phyloP scores from a whole-genome alignment of 2,329 filamentous ascomycete species.

The Colletotrichum navitas region DNA sequence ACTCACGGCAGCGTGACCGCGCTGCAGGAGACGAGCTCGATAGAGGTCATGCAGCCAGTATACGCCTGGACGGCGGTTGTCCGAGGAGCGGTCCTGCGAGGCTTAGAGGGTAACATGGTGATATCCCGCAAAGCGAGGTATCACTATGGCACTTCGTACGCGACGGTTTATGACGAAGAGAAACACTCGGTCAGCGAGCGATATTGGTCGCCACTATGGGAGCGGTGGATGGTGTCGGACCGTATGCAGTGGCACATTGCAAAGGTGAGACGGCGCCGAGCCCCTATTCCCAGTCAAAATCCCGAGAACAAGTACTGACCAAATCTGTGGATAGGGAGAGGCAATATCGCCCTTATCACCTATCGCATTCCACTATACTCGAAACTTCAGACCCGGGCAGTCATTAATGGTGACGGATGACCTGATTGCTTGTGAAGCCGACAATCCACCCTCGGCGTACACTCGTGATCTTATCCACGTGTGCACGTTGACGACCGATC shows the following conservation, averaged over 20 bases:
- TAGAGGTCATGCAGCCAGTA: slow-evolving; percentile 85
- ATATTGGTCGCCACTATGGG: slow-evolving; percentile 85
- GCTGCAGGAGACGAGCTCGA: slow-evolving; percentile 65
- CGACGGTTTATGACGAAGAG: slow-evolving; percentile 82
- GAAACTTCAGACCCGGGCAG: slow-evolving; percentile 84
- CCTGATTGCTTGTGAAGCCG: slow-evolving; percentile 79
- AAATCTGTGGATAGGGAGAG: slow-evolving; percentile 67
- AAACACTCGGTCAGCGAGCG: slow-evolving; percentile 80
- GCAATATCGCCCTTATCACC: slow-evolving; percentile 79
- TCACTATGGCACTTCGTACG: slow-evolving; percentile 86
- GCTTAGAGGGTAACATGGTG: slow-evolving; percentile 83
- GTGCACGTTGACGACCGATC: slow-evolving; percentile 84
- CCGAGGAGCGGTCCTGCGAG: slow-evolving; percentile 79
- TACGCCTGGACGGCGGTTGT: slow-evolving; percentile 88
- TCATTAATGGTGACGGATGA: slow-evolving; percentile 84
- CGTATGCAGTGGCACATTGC: slow-evolving; percentile 89
- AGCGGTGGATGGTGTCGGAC: slow-evolving; percentile 86
- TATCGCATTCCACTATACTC: slow-evolving; percentile 87
- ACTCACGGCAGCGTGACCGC: slow-evolving; percentile 70
- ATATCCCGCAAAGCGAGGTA: slow-evolving; percentile 79
- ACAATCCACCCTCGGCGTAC: slow-evolving; percentile 73
- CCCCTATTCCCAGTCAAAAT: background rate
- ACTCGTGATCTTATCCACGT: slow-evolving; percentile 76
- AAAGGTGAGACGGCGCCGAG: slow-evolving; percentile 65
- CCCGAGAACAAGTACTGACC: slow-evolving; percentile 20